phyloP scores from a whole-genome alignment of 768 basidiomycete species.

The Porphyrellus cyaneotinctus region DNA sequence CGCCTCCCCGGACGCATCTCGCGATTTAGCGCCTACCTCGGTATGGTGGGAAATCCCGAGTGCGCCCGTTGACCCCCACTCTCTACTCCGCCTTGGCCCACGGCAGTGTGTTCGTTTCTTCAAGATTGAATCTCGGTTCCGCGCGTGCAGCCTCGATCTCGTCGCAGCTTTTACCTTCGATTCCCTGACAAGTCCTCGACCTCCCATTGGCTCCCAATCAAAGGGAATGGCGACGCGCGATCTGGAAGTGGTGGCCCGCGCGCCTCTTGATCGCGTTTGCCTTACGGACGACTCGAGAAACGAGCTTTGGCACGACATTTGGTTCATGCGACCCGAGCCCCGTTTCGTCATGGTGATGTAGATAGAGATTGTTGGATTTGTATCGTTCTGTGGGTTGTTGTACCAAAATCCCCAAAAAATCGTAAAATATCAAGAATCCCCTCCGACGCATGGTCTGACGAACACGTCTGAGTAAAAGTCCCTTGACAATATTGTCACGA shows the following conservation, averaged over 20 bases:
- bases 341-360: neutral
- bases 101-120: neutral
- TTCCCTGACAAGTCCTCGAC: neutral
- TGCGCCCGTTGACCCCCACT: constrained; percentile 2
- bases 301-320: neutral
- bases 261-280: neutral
- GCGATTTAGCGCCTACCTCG: constrained; percentile 2
- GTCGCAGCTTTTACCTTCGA: neutral
- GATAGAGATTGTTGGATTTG: neutral
- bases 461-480: no score
- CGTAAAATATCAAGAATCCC: no score
- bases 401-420: neutral
- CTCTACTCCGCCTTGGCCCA: neutral
- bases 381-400: no score
- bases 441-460: no score
- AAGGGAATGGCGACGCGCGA: neutral
- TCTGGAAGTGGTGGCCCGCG: neutral
- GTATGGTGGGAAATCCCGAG: constrained; percentile 7
- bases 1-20: constrained; percentile 1
- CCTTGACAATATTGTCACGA: no score
- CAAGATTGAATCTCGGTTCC: neutral
- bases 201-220: neutral
- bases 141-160: neutral
- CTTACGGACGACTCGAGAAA: neutral
- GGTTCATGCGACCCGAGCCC: neutral